These are phyloP conservation scores for Trametes hirsuta DNA, from an alignment of 1,284 basidiomycete species.

Conservation along the genomic window DNA sequence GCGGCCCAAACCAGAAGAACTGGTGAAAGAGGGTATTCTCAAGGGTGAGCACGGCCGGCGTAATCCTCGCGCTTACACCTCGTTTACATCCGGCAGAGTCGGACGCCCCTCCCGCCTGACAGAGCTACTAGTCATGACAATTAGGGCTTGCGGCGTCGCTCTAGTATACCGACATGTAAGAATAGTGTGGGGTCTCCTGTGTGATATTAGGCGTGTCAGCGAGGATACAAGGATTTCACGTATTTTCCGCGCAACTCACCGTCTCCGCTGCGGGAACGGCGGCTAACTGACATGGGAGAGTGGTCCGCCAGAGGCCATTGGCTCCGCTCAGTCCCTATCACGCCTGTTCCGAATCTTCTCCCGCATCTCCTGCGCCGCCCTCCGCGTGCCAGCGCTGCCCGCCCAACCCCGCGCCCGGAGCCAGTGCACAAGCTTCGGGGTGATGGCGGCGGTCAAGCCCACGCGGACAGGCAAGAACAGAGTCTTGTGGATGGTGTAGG, in stretches of 20 bases:
- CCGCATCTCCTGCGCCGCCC: slow-evolving; percentile 66
- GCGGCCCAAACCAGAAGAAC: slow-evolving; percentile 68
- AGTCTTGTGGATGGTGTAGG: slow-evolving; percentile 97
- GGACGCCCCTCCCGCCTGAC: slow-evolving; percentile 24
- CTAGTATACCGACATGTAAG: slow-evolving; percentile 20
- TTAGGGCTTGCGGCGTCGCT: slow-evolving; percentile 10
- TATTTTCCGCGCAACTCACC: slow-evolving; percentile 1
- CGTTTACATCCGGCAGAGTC: slow-evolving; percentile 8
- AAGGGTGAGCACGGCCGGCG: slow-evolving; percentile 22
- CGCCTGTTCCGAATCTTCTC: slow-evolving; percentile 46
- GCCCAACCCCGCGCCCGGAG: slow-evolving; percentile 77
- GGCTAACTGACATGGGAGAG: too few species aligned
- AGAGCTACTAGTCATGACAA: slow-evolving; percentile 1
- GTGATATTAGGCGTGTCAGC: slow-evolving; percentile 7
- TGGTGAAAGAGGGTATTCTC: slow-evolving; percentile 76
- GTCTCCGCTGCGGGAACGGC: not conserved
- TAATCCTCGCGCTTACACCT: not conserved
- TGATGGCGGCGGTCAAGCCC: slow-evolving; percentile 87
- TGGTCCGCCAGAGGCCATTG: too few species aligned
- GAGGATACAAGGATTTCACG: not conserved
- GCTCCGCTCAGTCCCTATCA: slow-evolving; percentile 31
- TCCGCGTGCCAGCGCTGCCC: slow-evolving; percentile 65
- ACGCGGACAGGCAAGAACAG: slow-evolving; percentile 89
- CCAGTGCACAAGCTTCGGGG: slow-evolving; percentile 85
- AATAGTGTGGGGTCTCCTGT: slow-evolving; percentile 15